Base-by-base conservation (phyloP, 1,284 basidiomycete genomes). In the Rhodotorula sp. region DNA sequence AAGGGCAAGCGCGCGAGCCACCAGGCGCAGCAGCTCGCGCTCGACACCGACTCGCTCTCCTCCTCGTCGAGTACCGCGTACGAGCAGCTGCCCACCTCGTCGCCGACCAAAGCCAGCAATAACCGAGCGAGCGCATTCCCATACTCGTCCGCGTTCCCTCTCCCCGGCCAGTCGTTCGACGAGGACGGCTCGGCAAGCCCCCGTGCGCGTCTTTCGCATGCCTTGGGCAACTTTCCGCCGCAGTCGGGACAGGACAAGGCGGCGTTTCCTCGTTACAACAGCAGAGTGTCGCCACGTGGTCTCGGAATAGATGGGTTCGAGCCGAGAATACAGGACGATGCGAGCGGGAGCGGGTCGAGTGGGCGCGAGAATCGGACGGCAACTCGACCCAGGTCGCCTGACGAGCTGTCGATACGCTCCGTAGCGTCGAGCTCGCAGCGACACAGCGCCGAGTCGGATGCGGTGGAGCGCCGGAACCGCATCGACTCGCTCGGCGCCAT, bases 51-150 rank as follows among this genome's bases (percentile, higher is more conserved):
- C 59, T 24, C 59, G 19, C 49, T 61, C 39, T 44, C 39, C 39
- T 44, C 39, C 57, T 54, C 49, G 34, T 73, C 56, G 67, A 67
- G 61, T 36, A 49, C 52, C 20, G 52, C 62, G 27, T 73, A 68
- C 62, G 72, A 73, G 49, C 54, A 59, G 17, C 56, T 73, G 10
- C 68, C 72, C 5, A 64, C 64, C 30, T 68, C 66, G 8, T 64
- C 64, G 11, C 67, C 71, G 20, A 65, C 71, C 24, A 71, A 62
- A 7, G 53, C 48, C 29, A 46, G 55, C 22, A 13, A 24, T 24
- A 34, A 51, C 51, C 24, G 57, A 7, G 39, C 59, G n/a, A 59
- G 55, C 53, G 51, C 55, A 20, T 72, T 63, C 54, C 71, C 67
- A 6, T 73, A 70, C 53, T 68, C 67, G 24, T 59, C 62, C 11